phyloP scores from a whole-genome alignment of 768 basidiomycete genomes.

The Antrodiella citrinella region DNA sequence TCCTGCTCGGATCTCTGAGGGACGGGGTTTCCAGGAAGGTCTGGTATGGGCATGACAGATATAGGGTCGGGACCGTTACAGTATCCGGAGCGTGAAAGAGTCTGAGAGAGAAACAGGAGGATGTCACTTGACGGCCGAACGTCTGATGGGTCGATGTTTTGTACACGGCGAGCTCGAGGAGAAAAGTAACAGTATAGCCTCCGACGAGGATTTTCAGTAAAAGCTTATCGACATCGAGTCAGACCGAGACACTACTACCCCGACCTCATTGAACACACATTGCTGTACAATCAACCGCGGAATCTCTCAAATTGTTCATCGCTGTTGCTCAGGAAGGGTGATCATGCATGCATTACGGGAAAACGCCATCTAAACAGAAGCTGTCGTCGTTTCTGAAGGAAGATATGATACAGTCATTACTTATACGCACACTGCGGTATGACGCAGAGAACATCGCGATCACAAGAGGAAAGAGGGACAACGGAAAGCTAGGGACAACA shows the following conservation, averaged over 20 bases:
- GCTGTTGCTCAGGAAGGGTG: background rate
- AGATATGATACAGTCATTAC: constrained; percentile 9
- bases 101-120: background rate
- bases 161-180: background rate
- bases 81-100: background rate
- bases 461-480: background rate
- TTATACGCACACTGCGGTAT: background rate
- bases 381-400: constrained; percentile 3
- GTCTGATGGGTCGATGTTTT: background rate
- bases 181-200: too few relatives aligned
- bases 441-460: background rate
- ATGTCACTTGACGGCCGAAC: background rate
- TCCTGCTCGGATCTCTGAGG: constrained; percentile 52
- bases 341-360: background rate
- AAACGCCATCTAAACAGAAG: background rate
- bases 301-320: too few relatives aligned
- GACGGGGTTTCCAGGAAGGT: constrained; percentile 60
- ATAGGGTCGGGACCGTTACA: background rate
- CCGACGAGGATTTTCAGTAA: too few relatives aligned
- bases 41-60: constrained; percentile 47
- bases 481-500: constrained; percentile 9
- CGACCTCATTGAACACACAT: background rate
- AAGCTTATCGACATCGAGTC: background rate
- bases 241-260: too few relatives aligned
- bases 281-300: too few relatives aligned